phyloP scores from a whole-genome alignment of 2,329 filamentous ascomycete genomes.

The Gliomastix tumulicola region DNA sequence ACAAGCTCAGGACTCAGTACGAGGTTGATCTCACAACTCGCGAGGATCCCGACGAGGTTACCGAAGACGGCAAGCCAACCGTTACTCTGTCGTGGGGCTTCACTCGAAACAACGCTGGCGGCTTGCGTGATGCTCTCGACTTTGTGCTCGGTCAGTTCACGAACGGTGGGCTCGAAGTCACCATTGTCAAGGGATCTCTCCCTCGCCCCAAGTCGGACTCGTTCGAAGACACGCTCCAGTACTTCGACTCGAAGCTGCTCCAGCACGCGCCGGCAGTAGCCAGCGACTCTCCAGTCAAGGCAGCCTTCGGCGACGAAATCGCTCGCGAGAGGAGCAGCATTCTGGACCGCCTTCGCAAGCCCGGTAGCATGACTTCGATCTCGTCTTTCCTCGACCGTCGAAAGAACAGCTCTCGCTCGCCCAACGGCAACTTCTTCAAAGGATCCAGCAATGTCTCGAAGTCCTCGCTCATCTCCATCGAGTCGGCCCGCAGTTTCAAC shows the following conservation, averaged over 20 bases:
- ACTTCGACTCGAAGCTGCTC: constrained; percentile 93
- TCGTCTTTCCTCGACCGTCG: constrained; percentile 92
- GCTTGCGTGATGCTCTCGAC: constrained; percentile 91
- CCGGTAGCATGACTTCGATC: constrained; percentile 88
- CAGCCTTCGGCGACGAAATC: constrained; percentile 75
- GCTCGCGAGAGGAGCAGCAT: constrained; percentile 74
- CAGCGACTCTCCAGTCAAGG: constrained; percentile 84
- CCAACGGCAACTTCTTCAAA: constrained; percentile 82
- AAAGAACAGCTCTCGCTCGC: constrained; percentile 87
- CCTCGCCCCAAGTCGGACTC: constrained; percentile 98
- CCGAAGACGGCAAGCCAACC: constrained; percentile 50
- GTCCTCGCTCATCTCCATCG: constrained; percentile 90
- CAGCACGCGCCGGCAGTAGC: constrained; percentile 76
- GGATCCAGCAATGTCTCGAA: constrained; percentile 87
- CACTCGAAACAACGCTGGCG: constrained; percentile 94
- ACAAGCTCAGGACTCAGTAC: constrained; percentile 84
- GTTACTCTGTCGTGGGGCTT: constrained; percentile 70
- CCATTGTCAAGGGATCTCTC: constrained; percentile 86
- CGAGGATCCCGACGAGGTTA: constrained; percentile 51
- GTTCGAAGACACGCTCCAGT: constrained; percentile 93
- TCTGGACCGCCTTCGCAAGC: constrained; percentile 90
- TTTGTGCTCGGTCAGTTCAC: constrained; percentile 83
- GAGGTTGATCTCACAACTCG: constrained; percentile 80
- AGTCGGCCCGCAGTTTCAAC: constrained; percentile 83
- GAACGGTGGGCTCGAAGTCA: constrained; percentile 80